Evolutionary conservation across 1,139 yeast genomes (phyloP).

Genomic region (Kodamaea plutei): DNA sequence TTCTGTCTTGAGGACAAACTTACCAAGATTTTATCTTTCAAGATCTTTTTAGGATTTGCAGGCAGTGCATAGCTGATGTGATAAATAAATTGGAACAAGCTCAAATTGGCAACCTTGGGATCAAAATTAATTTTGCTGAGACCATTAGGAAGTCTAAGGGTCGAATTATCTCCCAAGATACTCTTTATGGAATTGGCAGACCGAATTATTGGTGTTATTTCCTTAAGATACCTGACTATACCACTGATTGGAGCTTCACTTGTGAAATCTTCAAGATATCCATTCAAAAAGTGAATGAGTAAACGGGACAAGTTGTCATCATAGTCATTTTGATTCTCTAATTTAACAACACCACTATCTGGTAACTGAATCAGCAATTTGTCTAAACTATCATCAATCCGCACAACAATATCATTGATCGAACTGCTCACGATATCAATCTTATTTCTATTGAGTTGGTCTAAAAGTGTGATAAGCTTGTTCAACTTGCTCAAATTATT

Average conservation of each 20-base stretch:
- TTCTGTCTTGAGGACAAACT: conserved; percentile 30
- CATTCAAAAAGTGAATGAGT: conserved; percentile 25
- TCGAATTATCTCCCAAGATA: conserved; percentile 7
- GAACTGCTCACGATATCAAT: conserved; percentile 28
- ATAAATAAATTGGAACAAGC: conserved; percentile 32
- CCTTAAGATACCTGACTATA: conserved; percentile 29
- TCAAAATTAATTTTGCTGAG: conserved; percentile 32
- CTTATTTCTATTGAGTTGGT: conserved; percentile 28
- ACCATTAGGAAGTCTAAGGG: conserved; percentile 26
- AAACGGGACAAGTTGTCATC: conserved; percentile 15
- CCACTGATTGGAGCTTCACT: conserved; percentile 22
- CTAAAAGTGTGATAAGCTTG: conserved; percentile 30
- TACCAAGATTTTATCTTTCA: conserved; percentile 34
- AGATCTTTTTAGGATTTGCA: conserved; percentile 28
- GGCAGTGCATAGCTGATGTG: conserved; percentile 27
- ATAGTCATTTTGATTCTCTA: conserved; percentile 7
- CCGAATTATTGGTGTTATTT: conserved; percentile 28
- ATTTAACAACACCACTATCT: conserved; percentile 16
- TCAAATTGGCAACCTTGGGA: conserved; percentile 28
- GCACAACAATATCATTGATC: conserved; percentile 27
- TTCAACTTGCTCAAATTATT: conserved; percentile 30
- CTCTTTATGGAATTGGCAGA: conserved; percentile 19
- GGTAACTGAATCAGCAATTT: conserved; percentile 24
- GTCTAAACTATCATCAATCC: conserved; percentile 25
- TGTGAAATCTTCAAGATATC: conserved; percentile 12